phyloP scores from a whole-genome alignment of 306 rosid species.

The Hippophae rhamnoides region DNA sequence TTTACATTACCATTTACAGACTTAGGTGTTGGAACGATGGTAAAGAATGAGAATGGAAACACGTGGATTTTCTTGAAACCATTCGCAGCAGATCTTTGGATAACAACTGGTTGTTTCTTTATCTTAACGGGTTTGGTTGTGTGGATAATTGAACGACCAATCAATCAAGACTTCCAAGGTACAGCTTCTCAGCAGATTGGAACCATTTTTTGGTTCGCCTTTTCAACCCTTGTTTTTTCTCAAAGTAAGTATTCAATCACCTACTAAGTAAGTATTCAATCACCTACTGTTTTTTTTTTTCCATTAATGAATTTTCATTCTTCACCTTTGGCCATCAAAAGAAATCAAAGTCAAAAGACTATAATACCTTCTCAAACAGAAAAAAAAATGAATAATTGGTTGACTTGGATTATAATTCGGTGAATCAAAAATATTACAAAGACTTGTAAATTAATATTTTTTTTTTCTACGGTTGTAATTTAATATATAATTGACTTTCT shows the following conservation, averaged over 20 bases:
- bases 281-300: no score
- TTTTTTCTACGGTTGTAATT: no score
- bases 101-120: slow-evolving; percentile 10
- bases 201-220: slow-evolving; percentile 3
- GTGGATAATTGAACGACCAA: slow-evolving; percentile 7
- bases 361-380: no score
- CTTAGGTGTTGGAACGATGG: slow-evolving; percentile 6
- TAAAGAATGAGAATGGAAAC: neutral
- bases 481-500: no score
- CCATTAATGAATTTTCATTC: no score
- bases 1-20: slow-evolving; percentile 12
- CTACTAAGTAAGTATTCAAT: neutral
- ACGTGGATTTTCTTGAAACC: slow-evolving; percentile 18
- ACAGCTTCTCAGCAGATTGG: slow-evolving; percentile 3
- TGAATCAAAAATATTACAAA: no score
- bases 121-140: slow-evolving; percentile 6
- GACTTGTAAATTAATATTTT: no score
- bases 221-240: slow-evolving; percentile 10
- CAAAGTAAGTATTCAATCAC: neutral
- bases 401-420: no score
- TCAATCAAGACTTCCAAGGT: slow-evolving; percentile 7
- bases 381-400: no score
- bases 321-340: no score
- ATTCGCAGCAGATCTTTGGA: slow-evolving; percentile 10
- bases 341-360: no score